Evolutionary conservation across 2,329 filamentous ascomycete genomes (phyloP).

Genomic region (Xylariales sp.): DNA sequence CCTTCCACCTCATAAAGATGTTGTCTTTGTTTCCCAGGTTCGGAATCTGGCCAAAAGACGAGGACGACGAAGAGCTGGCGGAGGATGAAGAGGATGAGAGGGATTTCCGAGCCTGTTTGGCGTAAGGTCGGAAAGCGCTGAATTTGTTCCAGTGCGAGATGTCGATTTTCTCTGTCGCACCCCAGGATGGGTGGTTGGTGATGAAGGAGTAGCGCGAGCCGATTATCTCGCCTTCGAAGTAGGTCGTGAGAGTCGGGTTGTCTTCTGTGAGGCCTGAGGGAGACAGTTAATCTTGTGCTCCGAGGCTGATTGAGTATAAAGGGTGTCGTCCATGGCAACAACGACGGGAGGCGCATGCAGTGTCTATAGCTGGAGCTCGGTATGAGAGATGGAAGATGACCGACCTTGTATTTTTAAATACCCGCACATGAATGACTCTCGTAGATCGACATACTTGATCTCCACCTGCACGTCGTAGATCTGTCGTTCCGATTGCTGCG

Average conservation of each 20-base stretch:
- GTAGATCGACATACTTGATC: conserved; percentile 93
- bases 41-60: conserved; percentile 48
- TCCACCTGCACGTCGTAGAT: conserved; percentile 95
- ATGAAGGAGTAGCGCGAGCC: conserved; percentile 92
- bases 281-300: conserved; percentile 7
- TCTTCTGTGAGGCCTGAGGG: conserved; percentile 79
- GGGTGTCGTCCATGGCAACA: no score
- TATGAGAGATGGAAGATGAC: no score
- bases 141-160: conserved; percentile 92
- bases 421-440: conserved; percentile 89
- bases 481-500: conserved; percentile 88
- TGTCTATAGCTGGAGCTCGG: no score
- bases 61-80: no score
- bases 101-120: conserved; percentile 53
- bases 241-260: conserved; percentile 95
- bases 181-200: conserved; percentile 86
- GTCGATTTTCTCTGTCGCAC: conserved; percentile 86
- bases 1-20: conserved; percentile 99
- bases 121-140: conserved; percentile 73
- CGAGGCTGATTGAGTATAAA: no score
- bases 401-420: conserved; percentile 92
- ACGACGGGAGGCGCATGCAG: no score
- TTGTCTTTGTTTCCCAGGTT: conserved; percentile 77
- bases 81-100: no score
- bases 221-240: conserved; percentile 97